These are phyloP conservation scores for Talaromyces albobiverticillius DNA, from an alignment of 2,329 filamentous ascomycete species.

Conservation along the genomic window DNA sequence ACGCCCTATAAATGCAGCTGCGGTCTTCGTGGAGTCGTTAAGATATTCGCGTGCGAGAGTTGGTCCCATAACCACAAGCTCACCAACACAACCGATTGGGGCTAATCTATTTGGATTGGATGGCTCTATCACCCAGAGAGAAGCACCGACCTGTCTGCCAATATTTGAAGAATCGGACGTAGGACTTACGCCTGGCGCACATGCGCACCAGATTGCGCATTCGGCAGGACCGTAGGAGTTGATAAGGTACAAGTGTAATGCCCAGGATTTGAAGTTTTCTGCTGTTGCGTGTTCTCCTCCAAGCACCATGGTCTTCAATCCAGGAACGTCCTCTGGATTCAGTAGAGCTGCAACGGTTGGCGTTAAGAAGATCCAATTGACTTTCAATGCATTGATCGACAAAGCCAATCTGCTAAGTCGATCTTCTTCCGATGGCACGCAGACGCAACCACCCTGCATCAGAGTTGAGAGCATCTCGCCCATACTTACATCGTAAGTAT, in stretches of 20 bases:
- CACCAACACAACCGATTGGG: conserved; percentile 39
- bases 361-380: conserved; percentile 54
- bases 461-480: conserved; percentile 50
- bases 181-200: background rate
- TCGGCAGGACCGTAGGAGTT: conserved; percentile 17
- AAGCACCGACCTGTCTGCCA: background rate
- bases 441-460: conserved; percentile 51
- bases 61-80: conserved; percentile 40
- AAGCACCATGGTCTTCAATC: conserved; percentile 31
- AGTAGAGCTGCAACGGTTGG: conserved; percentile 48
- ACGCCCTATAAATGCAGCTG: conserved; percentile 21
- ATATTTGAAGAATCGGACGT: background rate
- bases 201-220: conserved; percentile 2
- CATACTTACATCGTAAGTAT: conserved; percentile 48
- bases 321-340: conserved; percentile 33
- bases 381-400: conserved; percentile 45
- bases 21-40: conserved; percentile 22
- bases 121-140: conserved; percentile 44
- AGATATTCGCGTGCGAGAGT: conserved; percentile 28
- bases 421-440: conserved; percentile 47
- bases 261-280: conserved; percentile 22
- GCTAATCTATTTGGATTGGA: conserved; percentile 37
- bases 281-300: conserved; percentile 26
- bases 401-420: conserved; percentile 42
- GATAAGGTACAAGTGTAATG: conserved; percentile 20